phyloP scores from a whole-genome alignment of 192 early-diverging fungal species.

The Geosiphon pyriformis region DNA sequence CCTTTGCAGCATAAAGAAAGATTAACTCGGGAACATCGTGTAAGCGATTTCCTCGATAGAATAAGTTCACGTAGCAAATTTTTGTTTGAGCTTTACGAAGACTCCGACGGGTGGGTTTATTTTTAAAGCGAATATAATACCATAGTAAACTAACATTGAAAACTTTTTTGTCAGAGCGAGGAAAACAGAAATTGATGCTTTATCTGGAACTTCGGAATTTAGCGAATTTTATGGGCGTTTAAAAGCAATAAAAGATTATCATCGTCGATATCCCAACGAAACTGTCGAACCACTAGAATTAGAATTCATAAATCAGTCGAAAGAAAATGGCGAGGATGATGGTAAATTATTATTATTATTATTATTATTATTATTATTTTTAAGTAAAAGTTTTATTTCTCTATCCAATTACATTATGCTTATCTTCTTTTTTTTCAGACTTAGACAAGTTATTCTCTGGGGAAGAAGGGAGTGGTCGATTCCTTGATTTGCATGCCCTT shows the following conservation, averaged over 20 bases:
- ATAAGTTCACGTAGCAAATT: slow-evolving; percentile 62
- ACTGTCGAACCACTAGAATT: slow-evolving; percentile 75
- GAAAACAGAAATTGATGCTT: slow-evolving; percentile 61
- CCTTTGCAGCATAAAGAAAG: slow-evolving; percentile 63
- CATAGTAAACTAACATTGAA: neutral
- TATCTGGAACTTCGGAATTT: slow-evolving; percentile 67
- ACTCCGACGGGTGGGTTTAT: slow-evolving; percentile 31
- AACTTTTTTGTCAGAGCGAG: slow-evolving; percentile 40
- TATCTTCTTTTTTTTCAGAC: slow-evolving; percentile 40
- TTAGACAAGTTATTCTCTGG: slow-evolving; percentile 89
- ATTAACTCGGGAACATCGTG: slow-evolving; percentile 75
- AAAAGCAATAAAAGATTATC: slow-evolving; percentile 73
- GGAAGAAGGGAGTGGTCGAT: slow-evolving; percentile 80
- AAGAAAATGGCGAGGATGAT: slow-evolving; percentile 32
- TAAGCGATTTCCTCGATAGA: slow-evolving; percentile 62
- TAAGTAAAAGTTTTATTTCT: neutral
- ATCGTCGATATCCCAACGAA: slow-evolving; percentile 72
- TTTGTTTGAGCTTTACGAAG: slow-evolving; percentile 61
- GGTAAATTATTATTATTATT: slow-evolving; percentile 25
- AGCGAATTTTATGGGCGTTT: slow-evolving; percentile 84
- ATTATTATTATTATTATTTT: neutral
- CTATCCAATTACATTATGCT: slow-evolving; percentile 9
- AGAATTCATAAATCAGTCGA: slow-evolving; percentile 60
- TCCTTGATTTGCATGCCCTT: slow-evolving; percentile 79
- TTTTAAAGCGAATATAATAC: no score